A percentile compares a stretch with the other conserved stretches of the same genome.
Conservation (phyloP, 768 basidiomycete species). For the Lentinula lateritia region DNA sequence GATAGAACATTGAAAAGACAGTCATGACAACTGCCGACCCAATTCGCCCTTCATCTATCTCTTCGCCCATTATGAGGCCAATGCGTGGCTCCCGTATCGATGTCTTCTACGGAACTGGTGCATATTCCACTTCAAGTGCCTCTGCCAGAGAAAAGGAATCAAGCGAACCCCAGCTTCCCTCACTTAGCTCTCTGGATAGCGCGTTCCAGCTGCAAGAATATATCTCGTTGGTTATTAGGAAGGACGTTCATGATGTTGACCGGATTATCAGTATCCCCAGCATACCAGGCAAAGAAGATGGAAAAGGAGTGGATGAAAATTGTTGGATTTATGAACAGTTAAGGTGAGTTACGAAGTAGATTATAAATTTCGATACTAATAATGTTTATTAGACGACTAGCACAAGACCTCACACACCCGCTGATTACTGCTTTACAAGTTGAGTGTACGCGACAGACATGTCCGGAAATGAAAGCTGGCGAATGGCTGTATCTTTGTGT, state of each 20-base stretch:
- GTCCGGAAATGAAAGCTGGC: slow-evolving; percentile 98
- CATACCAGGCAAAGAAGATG: slow-evolving; percentile 21
- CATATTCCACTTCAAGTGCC: slow-evolving; percentile 14
- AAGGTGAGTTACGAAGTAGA: slow-evolving; percentile 22
- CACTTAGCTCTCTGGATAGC: slow-evolving; percentile 74
- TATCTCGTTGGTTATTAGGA: slow-evolving; percentile 79
- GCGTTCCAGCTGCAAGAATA: slow-evolving; percentile 95
- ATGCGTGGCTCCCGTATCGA: slow-evolving; percentile 73
- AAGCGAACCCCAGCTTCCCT: slow-evolving; percentile 39
- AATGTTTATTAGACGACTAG: slow-evolving; percentile 58
- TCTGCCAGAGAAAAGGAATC: slow-evolving; percentile 43
- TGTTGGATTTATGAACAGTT: slow-evolving; percentile 78
- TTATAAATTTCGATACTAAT: neutral
- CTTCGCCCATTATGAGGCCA: slow-evolving; percentile 36
- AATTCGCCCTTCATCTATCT: neutral
- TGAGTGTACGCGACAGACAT: slow-evolving; percentile 80
- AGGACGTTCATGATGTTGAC: slow-evolving; percentile 86
- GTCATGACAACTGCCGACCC: neutral
- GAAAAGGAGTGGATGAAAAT: slow-evolving; percentile 50
- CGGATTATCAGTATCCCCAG: slow-evolving; percentile 75
- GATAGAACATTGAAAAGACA: too few species aligned
- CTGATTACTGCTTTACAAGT: slow-evolving; percentile 80
- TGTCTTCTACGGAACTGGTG: slow-evolving; percentile 48
- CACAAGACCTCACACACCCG: slow-evolving; percentile 83
- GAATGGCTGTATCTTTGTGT: slow-evolving; percentile 98